phyloP scores from a whole-genome alignment of 139 green algal genomes.

The Astrephomene gubernaculifera region DNA sequence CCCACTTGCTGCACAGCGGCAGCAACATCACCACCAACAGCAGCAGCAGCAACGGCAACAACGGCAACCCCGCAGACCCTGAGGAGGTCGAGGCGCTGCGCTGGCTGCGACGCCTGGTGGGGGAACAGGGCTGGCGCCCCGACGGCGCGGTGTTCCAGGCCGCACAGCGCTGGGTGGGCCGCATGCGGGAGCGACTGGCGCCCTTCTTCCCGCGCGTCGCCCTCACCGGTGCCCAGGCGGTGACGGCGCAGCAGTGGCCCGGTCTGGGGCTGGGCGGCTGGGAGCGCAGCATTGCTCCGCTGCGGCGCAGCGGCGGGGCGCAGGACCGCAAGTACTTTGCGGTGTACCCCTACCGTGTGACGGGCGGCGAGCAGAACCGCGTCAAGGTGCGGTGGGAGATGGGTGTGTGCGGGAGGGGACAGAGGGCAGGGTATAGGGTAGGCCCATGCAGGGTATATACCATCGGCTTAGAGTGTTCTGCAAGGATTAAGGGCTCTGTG shows the following conservation, averaged over 20 bases:
- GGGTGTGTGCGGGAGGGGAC: too few relatives aligned
- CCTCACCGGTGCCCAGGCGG: not conserved
- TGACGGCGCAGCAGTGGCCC: not conserved
- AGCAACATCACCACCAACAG: not conserved
- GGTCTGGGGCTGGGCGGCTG: not conserved
- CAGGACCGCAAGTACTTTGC: not conserved
- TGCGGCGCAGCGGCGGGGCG: not conserved
- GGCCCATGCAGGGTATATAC: too few relatives aligned
- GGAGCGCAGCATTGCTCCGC: not conserved
- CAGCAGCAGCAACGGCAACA: not conserved
- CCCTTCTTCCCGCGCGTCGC: not conserved
- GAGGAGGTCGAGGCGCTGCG: not conserved
- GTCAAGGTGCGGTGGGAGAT: conserved; percentile 13
- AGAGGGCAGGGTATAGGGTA: too few relatives aligned
- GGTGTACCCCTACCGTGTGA: conserved; percentile 32
- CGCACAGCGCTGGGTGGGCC: not conserved
- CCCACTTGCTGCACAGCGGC: not conserved
- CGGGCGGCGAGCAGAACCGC: conserved; percentile 9
- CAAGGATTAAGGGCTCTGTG: too few relatives aligned
- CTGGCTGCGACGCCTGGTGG: conserved; percentile 7
- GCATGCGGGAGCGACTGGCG: not conserved
- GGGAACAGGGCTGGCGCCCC: not conserved
- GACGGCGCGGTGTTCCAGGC: conserved; percentile 3
- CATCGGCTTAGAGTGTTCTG: too few relatives aligned
- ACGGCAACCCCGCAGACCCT: not conserved